Evolutionary conservation across 202 grass and related monocot species (phyloP).

Genomic region (Eragrostis tef): DNA sequence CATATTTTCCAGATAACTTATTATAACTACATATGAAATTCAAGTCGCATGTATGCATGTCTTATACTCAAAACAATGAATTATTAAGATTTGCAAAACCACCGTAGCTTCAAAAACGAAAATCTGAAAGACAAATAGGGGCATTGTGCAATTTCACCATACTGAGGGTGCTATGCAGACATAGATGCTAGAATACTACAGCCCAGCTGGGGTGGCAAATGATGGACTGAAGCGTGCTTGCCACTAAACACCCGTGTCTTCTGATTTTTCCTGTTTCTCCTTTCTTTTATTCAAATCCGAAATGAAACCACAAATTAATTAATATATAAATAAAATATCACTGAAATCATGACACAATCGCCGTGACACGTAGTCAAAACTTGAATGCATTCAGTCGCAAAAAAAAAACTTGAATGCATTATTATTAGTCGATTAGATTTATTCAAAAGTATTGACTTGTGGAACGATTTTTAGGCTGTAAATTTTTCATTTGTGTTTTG

Average conservation of each 20-base stretch:
- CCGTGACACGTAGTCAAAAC: conserved; percentile 13
- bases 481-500: not conserved
- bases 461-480: not conserved
- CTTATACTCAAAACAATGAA: not conserved
- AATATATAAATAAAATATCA: not conserved
- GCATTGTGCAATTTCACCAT: not conserved
- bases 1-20: too few relatives aligned
- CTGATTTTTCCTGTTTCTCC: not conserved
- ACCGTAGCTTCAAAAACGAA: not conserved
- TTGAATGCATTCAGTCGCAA: not conserved
- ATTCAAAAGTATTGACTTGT: not conserved
- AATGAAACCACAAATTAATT: not conserved
- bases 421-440: not conserved
- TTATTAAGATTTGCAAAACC: not conserved
- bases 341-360: not conserved
- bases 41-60: not conserved
- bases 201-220: conserved; percentile 42
- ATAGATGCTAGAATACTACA: conserved; percentile 33
- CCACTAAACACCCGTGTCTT: conserved; percentile 16
- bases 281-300: not conserved
- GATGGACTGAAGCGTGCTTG: conserved; percentile 49
- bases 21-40: not conserved
- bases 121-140: not conserved
- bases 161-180: not conserved
- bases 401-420: not conserved